phyloP scores from a whole-genome alignment of 108 stramenopile genomes.

The Cyclotella baltica region DNA sequence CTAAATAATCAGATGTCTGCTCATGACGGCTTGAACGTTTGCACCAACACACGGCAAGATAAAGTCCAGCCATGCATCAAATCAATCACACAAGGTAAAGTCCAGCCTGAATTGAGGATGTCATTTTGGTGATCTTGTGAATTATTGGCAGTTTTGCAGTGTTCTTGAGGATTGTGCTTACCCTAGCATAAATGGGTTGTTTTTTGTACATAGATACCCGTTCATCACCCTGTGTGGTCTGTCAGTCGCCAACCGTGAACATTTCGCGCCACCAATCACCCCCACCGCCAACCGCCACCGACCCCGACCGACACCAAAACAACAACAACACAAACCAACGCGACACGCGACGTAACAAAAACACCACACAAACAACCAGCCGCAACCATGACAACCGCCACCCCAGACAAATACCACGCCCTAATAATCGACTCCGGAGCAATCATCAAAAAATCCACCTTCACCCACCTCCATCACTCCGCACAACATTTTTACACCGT shows the following conservation, averaged over 20 bases:
- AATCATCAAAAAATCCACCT: conserved; percentile 73
- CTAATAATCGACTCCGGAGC: conserved; percentile 88
- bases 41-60: too few relatives aligned
- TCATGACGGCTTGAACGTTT: too few relatives aligned
- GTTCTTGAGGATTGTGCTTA: too few relatives aligned
- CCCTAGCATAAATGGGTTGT: too few relatives aligned
- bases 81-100: too few relatives aligned
- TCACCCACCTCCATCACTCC: conserved; percentile 57
- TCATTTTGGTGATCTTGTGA: too few relatives aligned
- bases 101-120: too few relatives aligned
- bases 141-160: too few relatives aligned
- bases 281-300: not conserved
- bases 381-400: not conserved
- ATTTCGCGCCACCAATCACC: not conserved
- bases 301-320: not conserved
- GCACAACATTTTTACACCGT: conserved; percentile 72
- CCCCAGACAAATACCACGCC: conserved; percentile 59
- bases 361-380: not conserved
- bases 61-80: too few relatives aligned
- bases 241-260: not conserved
- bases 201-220: too few relatives aligned
- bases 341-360: not conserved
- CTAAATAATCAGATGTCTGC: too few relatives aligned
- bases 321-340: not conserved
- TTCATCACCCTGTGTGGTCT: not conserved